Base-by-base conservation (phyloP, 345 rosid species). In the Boechera divaricarpa region DNA sequence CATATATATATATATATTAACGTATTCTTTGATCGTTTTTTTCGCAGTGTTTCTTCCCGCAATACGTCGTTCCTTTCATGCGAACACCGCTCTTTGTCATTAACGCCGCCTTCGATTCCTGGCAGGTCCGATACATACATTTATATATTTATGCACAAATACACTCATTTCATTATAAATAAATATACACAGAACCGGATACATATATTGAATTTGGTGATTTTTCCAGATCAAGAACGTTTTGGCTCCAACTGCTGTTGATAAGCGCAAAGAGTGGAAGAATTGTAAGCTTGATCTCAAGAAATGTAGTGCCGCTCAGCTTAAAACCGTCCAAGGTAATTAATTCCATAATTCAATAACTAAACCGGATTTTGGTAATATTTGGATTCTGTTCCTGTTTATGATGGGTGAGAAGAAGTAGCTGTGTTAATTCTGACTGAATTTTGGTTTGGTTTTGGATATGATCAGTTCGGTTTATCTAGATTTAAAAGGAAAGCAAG, bases 21-120 rank as follows among this genome's bases (percentile, higher is more conserved):
- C 6, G 11, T 13, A 1, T 63, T 70, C 0, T 32, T 2, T 26
- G 63, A 36, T 28, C 13, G 4, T 6, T 60, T 12, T 10, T 45
- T 56, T 74, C 0, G 57, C 88, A 92, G 99, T 95, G 98, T 78
- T 92, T 95, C 91, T 95, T 94, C 89, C 99, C 99, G 0, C 94
- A 94, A 82, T 68, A 92, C 8, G 86, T 88, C 16, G 88, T 80
- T 6, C 78, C 70, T n/a, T 77, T 55, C 75, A 83, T 95, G 76
- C 73, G 73, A 63, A 95, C 97, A 1, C 98, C 99, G 1, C 78
- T 94, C 32, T 94, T 94, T 80, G 79, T 94, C 79, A 76, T 90
- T 12, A 94, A 94, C 82, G 85, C 99, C 5, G 96, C 94, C 12
- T 90, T 89, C 63, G 98, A 92, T 79, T 87, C 89, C 0, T 92